phyloP scores from a whole-genome alignment of 108 stramenopile genomes.

The Cyclotella baltica region DNA sequence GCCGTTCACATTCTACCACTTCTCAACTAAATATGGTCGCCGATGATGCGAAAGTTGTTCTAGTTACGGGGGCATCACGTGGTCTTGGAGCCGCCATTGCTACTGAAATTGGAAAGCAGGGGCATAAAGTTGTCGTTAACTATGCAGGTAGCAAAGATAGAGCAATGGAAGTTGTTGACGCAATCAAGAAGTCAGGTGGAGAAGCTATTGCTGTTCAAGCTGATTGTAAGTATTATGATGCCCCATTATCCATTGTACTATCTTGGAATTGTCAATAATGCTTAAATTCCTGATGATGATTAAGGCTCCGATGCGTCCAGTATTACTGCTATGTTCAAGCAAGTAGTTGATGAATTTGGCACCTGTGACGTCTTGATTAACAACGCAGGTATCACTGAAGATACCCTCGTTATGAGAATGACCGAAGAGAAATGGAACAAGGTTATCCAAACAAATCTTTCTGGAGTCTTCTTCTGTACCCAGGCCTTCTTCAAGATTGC shows the following conservation, averaged over 20 bases:
- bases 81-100: conserved; percentile 77
- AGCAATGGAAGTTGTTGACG: conserved; percentile 61
- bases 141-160: conserved; percentile 87
- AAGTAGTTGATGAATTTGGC: conserved; percentile 49
- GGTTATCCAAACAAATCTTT: conserved; percentile 86
- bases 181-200: conserved; percentile 37
- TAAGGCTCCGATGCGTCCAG: conserved; percentile 89
- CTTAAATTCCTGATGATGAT: too few species aligned
- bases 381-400: conserved; percentile 76
- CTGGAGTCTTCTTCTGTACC: conserved; percentile 78
- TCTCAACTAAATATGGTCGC: conserved; percentile 70
- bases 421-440: conserved; percentile 70
- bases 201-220: conserved; percentile 55
- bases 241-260: too few species aligned
- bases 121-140: conserved; percentile 92
- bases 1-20: conserved; percentile 31
- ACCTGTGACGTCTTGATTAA: conserved; percentile 65
- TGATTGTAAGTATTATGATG: conserved; percentile 63
- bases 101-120: conserved; percentile 52
- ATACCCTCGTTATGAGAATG: conserved; percentile 74
- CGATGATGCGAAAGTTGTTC: conserved; percentile 42
- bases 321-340: conserved; percentile 48
- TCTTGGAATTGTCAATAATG: too few species aligned
- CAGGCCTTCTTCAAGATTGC: conserved; percentile 69
- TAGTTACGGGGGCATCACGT: conserved; percentile 60